A percentile compares a stretch with the other conserved stretches of the same genome.
These are phyloP conservation scores for Phanerochaete sordida DNA, from an alignment of 768 basidiomycete species.

Conservation along the genomic window DNA sequence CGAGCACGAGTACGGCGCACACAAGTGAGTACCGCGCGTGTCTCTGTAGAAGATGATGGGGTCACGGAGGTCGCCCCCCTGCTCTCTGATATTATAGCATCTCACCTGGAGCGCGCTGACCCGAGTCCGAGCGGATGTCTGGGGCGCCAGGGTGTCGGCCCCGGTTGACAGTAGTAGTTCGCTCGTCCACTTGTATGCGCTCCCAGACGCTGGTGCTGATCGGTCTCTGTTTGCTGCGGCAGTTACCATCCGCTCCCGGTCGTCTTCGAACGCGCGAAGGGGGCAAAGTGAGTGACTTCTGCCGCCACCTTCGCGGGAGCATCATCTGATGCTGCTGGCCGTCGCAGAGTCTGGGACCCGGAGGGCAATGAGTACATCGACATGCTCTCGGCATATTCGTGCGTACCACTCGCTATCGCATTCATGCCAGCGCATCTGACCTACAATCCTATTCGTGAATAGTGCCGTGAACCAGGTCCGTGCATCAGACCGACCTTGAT, in stretches of 20 bases:
- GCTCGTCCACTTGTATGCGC: constrained; percentile 7
- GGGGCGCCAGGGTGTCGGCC: constrained; percentile 9
- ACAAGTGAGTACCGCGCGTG: constrained; percentile 64
- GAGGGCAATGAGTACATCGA: constrained; percentile 97
- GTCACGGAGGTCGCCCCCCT: constrained; percentile 1
- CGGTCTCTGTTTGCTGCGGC: constrained; percentile 31
- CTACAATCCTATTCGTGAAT: background rate
- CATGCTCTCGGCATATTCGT: constrained; percentile 98
- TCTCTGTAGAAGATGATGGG: background rate
- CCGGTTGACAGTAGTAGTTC: constrained; percentile 9
- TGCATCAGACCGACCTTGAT: background rate
- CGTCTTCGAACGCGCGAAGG: constrained; percentile 87
- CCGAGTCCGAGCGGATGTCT: constrained; percentile 1
- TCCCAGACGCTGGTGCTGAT: background rate
- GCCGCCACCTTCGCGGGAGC: constrained; percentile 19
- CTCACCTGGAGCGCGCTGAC: constrained; percentile 3
- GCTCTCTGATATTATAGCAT: constrained; percentile 1
- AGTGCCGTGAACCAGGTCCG: constrained; percentile 82
- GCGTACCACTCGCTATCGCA: constrained; percentile 27
- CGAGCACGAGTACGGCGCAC: constrained; percentile 81
- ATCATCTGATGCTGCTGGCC: constrained; percentile 1
- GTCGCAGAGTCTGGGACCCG: constrained; percentile 79
- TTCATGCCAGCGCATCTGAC: background rate
- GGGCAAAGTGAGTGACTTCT: constrained; percentile 75
- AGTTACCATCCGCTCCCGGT: constrained; percentile 96